Percentiles rank a stretch among this genome's conserved stretches.
Evolutionary conservation across 805 yeast species (phyloP).

Genomic region (Sungouiella blattae): DNA sequence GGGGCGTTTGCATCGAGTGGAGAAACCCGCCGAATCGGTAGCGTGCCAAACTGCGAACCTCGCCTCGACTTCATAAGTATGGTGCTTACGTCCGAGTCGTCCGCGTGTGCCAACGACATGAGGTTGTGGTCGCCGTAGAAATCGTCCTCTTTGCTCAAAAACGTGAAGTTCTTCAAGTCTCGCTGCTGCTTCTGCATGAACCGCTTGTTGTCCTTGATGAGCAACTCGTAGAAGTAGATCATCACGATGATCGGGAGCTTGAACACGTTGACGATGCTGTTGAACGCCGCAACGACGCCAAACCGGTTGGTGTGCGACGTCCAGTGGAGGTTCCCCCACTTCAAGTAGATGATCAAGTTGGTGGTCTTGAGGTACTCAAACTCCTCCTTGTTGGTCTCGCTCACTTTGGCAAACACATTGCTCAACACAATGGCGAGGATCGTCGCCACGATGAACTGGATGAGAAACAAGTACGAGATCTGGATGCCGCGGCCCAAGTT

Average conservation of each 20-base stretch:
- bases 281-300: slow-evolving; percentile 9
- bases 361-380: slow-evolving; percentile 38
- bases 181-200: slow-evolving; percentile 15
- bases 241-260: slow-evolving; percentile 34
- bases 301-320: slow-evolving; percentile 7
- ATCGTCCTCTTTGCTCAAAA: slow-evolving; percentile 29
- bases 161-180: slow-evolving; percentile 33
- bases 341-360: slow-evolving; percentile 36
- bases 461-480: slow-evolving; percentile 49
- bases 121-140: slow-evolving; percentile 29
- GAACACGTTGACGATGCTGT: slow-evolving; percentile 23
- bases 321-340: slow-evolving; percentile 23
- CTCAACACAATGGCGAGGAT: slow-evolving; percentile 54
- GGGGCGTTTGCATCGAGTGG: slow-evolving; percentile 3
- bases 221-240: slow-evolving; percentile 32
- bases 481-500: slow-evolving; percentile 45
- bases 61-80: slow-evolving; percentile 24
- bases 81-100: slow-evolving; percentile 24
- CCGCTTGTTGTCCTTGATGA: slow-evolving; percentile 17
- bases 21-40: not conserved
- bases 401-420: slow-evolving; percentile 34
- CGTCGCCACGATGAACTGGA: slow-evolving; percentile 53
- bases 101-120: slow-evolving; percentile 15
- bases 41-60: slow-evolving; percentile 18
- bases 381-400: slow-evolving; percentile 32